These are phyloP conservation scores for Hymenoscyphus scutula DNA, from an alignment of 2,329 filamentous ascomycete species.

Conservation along the genomic window DNA sequence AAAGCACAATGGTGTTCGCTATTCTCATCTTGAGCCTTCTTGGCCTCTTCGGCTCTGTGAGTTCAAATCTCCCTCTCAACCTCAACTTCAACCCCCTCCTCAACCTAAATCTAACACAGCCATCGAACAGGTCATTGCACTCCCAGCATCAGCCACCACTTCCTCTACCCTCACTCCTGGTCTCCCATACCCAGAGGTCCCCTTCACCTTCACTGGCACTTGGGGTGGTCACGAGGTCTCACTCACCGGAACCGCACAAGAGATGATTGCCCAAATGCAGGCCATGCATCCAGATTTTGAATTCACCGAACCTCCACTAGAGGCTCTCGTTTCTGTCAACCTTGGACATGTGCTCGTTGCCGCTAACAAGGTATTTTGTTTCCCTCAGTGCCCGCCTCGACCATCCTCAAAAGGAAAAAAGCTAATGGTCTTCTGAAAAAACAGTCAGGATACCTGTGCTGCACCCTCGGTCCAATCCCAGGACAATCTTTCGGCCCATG, in stretches of 20 bases:
- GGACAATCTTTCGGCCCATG: neutral
- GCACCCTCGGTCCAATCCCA: neutral
- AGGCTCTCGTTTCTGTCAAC: neutral
- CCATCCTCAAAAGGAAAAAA: neutral
- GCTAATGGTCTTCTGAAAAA: neutral
- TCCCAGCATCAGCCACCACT: neutral
- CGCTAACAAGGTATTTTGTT: too few relatives aligned
- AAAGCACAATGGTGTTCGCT: too few relatives aligned
- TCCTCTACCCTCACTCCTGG: neutral
- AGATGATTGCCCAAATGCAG: neutral
- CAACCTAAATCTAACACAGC: too few relatives aligned
- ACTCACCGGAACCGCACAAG: neutral
- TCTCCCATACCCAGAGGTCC: neutral
- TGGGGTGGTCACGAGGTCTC: neutral
- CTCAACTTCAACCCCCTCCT: too few relatives aligned
- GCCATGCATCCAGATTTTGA: conserved; percentile 1
- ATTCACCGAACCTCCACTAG: neutral
- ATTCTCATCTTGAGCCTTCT: too few relatives aligned
- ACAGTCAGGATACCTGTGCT: neutral
- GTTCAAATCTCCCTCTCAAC: too few relatives aligned
- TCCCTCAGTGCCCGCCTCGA: neutral
- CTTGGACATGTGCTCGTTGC: neutral
- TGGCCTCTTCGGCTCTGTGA: too few relatives aligned
- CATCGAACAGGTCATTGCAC: neutral
- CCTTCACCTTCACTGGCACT: neutral